A percentile compares a stretch with the other conserved stretches of the same genome.
These are phyloP conservation scores for Auricularia auricula-judae DNA, from an alignment of 768 basidiomycete species.

Conservation along the genomic window DNA sequence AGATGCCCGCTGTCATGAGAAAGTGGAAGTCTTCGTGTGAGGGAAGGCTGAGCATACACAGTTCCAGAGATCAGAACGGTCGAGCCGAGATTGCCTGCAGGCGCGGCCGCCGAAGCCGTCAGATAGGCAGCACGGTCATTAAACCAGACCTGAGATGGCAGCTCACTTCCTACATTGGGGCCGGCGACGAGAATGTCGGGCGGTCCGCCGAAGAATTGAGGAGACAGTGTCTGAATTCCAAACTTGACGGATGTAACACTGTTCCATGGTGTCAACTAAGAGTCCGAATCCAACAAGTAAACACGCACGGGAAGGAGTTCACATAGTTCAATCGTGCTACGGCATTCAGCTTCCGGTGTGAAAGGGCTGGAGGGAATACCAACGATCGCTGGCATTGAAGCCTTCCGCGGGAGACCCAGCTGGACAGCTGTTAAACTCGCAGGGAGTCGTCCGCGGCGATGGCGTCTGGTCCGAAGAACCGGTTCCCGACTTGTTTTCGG, in stretches of 20 bases:
- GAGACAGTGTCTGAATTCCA: slow-evolving; percentile 37
- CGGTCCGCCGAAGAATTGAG: slow-evolving; percentile 25
- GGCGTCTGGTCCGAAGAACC: slow-evolving; percentile 30
- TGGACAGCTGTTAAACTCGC: slow-evolving; percentile 34
- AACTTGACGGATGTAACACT: slow-evolving; percentile 28
- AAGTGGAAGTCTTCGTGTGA: slow-evolving; percentile 17
- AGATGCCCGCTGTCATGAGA: slow-evolving; percentile 9
- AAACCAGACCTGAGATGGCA: not conserved
- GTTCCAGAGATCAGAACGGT: slow-evolving; percentile 29
- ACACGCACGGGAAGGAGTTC: slow-evolving; percentile 26
- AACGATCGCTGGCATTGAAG: slow-evolving; percentile 27
- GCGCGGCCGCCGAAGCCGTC: not conserved
- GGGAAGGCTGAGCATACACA: slow-evolving; percentile 20
- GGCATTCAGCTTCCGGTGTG: not conserved
- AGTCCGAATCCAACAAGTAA: not conserved
- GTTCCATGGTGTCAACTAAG: not conserved
- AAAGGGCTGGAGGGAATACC: not conserved
- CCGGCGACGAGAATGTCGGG: slow-evolving; percentile 38
- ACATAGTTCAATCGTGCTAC: slow-evolving; percentile 32
- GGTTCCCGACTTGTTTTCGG: slow-evolving; percentile 35
- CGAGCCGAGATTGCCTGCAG: slow-evolving; percentile 19
- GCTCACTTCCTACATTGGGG: slow-evolving; percentile 34
- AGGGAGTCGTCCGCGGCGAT: slow-evolving; percentile 17
- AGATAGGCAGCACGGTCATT: not conserved
- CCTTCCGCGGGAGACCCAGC: slow-evolving; percentile 32